Conservation (phyloP, 495 filamentous ascomycete genomes). For the Astrothelium subdiscretum region DNA sequence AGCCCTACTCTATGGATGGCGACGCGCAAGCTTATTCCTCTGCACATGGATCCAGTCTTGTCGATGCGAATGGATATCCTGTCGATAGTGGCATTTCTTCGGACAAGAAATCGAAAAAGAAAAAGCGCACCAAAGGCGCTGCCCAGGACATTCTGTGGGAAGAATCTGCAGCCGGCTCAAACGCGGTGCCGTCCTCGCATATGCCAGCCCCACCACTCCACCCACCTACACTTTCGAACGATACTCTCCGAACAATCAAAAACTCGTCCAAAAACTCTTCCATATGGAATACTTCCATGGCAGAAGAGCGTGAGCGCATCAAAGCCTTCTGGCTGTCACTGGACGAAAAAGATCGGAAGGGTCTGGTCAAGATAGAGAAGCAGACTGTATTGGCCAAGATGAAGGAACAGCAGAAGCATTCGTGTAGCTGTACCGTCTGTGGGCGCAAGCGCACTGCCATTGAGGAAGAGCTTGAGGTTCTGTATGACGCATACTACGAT, state of each 20-base stretch:
- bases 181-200: slow-evolving; percentile 27
- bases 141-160: slow-evolving; percentile 4
- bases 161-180: slow-evolving; percentile 14
- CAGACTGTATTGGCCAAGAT: slow-evolving; percentile 97
- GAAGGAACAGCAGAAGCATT: slow-evolving; percentile 99
- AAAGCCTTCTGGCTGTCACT: slow-evolving; percentile 98
- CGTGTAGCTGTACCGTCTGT: slow-evolving; percentile 95
- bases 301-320: slow-evolving; percentile 91
- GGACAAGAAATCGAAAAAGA: slow-evolving; percentile 35
- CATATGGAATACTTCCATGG: slow-evolving; percentile 93
- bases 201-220: slow-evolving; percentile 25
- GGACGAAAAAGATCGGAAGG: slow-evolving; percentile 84
- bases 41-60: neutral
- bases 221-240: slow-evolving; percentile 13
- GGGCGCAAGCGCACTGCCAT: slow-evolving; percentile 94
- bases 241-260: slow-evolving; percentile 10
- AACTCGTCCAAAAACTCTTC: slow-evolving; percentile 46
- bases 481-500: slow-evolving; percentile 98
- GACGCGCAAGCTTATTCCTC: slow-evolving; percentile 15
- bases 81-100: neutral
- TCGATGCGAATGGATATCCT: neutral
- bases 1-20: slow-evolving; percentile 33
- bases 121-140: slow-evolving; percentile 26
- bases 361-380: slow-evolving; percentile 95
- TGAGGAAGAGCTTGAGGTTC: slow-evolving; percentile 95